Conservation (phyloP, 208 protist genomes). For the Leptomonas pyrrhocoris region DNA sequence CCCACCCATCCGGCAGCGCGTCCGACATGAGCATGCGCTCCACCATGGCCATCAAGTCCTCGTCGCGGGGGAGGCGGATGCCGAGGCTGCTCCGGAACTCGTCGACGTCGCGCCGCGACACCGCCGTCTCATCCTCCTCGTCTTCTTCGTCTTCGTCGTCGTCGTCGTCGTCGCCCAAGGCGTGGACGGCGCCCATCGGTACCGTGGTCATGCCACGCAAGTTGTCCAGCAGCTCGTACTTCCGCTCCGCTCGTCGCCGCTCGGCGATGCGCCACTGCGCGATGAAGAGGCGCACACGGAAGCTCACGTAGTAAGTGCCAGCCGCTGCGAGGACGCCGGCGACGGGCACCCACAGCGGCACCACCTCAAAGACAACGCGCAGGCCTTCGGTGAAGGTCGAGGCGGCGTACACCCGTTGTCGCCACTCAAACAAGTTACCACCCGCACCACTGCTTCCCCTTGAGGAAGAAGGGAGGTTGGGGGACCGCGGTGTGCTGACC, state of each 20-base stretch:
- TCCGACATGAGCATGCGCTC: conserved; percentile 87
- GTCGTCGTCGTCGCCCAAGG: no score
- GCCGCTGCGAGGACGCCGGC: conserved; percentile 44
- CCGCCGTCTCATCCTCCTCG: conserved; percentile 65
- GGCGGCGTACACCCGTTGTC: conserved; percentile 67
- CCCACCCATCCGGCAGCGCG: conserved; percentile 86
- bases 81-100: conserved; percentile 88
- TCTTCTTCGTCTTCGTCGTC: conserved; percentile 70
- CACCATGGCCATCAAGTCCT: conserved; percentile 79
- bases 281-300: conserved; percentile 77
- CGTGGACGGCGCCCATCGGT: conserved; percentile 46
- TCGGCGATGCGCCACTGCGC: conserved; percentile 75
- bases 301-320: conserved; percentile 59
- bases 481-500: background rate
- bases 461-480: conserved; percentile 16
- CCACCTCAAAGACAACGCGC: conserved; percentile 49
- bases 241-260: conserved; percentile 68
- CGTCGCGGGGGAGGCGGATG: conserved; percentile 81
- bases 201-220: conserved; percentile 44
- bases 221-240: conserved; percentile 75
- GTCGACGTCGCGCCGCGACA: conserved; percentile 81
- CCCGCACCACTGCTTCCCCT: no score
- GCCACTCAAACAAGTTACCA: conserved; percentile 26
- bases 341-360: conserved; percentile 76
- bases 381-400: conserved; percentile 55